A percentile compares a stretch with the other conserved stretches of the same genome.
Conservation (phyloP, 257 asterid genomes). For the Solanum okadae region DNA sequence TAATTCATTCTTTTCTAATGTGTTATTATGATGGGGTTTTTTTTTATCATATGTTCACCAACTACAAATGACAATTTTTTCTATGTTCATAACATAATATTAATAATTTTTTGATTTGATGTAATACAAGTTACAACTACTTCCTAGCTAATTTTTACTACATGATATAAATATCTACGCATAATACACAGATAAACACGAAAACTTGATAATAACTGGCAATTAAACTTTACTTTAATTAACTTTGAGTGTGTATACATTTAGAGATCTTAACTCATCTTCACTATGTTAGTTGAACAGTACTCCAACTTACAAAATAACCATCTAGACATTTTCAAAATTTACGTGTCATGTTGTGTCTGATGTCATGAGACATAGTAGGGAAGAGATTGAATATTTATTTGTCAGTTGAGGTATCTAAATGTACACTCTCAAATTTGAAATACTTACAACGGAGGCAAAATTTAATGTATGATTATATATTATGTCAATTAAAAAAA, state of each 20-base stretch:
- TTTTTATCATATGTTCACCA: neutral
- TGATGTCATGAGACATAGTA: neutral
- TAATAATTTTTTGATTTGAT: neutral
- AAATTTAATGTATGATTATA: neutral
- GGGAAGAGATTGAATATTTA: too few relatives aligned
- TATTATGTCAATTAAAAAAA: neutral
- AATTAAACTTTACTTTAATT: too few relatives aligned
- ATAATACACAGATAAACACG: too few relatives aligned
- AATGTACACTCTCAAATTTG: neutral
- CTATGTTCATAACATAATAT: neutral
- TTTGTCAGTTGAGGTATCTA: neutral
- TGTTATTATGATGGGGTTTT: neutral
- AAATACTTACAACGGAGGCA: too few relatives aligned
- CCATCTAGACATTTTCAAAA: fast-evolving
- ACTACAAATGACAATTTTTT: neutral
- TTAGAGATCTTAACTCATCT: too few relatives aligned
- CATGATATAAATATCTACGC: neutral
- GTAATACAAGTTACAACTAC: neutral
- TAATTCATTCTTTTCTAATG: neutral
- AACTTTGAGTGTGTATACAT: neutral
- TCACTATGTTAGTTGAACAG: neutral
- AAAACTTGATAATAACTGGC: too few relatives aligned
- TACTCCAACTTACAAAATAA: neutral
- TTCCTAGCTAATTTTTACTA: neutral
- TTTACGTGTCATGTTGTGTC: neutral